Percentiles rank a stretch among this genome's conserved stretches.
These are phyloP conservation scores for Amesomyces nigricolor DNA, from an alignment of 2,329 filamentous ascomycete species.

Conservation along the genomic window DNA sequence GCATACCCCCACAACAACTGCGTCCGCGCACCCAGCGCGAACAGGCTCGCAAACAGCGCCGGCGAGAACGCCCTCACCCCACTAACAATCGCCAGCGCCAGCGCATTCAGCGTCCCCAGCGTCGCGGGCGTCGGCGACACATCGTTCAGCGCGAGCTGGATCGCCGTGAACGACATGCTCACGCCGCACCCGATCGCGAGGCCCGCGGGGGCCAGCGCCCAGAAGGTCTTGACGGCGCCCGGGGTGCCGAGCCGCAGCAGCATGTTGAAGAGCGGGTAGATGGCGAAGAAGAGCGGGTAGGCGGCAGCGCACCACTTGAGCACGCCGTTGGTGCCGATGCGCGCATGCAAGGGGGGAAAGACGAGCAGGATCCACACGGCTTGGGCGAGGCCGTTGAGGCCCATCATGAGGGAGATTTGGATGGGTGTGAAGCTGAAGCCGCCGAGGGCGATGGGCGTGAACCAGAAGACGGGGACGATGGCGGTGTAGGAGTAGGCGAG, in stretches of 20 bases:
- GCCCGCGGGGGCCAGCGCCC: constrained; percentile 42
- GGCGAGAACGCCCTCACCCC: constrained; percentile 62
- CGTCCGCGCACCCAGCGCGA: constrained; percentile 58
- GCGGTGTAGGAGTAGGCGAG: constrained; percentile 69
- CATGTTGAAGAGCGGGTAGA: constrained; percentile 49
- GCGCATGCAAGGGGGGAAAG: constrained; percentile 63
- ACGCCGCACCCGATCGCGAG: constrained; percentile 57
- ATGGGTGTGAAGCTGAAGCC: constrained; percentile 58
- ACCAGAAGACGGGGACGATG: constrained; percentile 63
- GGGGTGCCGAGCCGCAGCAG: constrained; percentile 45
- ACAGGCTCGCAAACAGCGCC: constrained; percentile 60
- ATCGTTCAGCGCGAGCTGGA: constrained; percentile 71
- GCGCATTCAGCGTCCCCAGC: constrained; percentile 66
- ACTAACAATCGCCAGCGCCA: constrained; percentile 57
- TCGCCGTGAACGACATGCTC: constrained; percentile 63
- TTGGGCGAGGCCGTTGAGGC: constrained; percentile 58
- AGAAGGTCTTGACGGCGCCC: constrained; percentile 45
- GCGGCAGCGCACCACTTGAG: constrained; percentile 50
- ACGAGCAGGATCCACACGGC: constrained; percentile 64
- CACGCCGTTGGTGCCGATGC: constrained; percentile 60
- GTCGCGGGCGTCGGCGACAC: constrained; percentile 58
- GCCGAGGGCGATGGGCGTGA: constrained; percentile 55
- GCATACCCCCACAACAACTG: constrained; percentile 60
- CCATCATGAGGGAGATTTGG: constrained; percentile 63
- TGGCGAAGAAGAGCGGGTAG: constrained; percentile 61